These are phyloP conservation scores for Mucor plumbeus DNA, from an alignment of 371 early-diverging fungal genomes.

Conservation along the genomic window DNA sequence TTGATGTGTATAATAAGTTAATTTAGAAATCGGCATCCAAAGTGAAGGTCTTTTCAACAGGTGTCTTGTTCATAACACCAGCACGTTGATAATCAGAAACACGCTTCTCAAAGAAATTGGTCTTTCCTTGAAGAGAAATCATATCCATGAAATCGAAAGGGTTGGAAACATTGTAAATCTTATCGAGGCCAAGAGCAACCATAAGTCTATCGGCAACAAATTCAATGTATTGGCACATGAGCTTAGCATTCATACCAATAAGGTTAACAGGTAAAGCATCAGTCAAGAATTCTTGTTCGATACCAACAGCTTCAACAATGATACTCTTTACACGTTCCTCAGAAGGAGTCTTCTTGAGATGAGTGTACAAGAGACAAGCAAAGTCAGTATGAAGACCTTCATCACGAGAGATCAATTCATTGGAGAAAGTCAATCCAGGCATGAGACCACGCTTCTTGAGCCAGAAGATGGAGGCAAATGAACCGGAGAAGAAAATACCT, in stretches of 20 bases:
- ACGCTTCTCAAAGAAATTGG: constrained; percentile 99
- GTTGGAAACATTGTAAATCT: constrained; percentile 91
- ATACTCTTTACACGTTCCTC: constrained; percentile 76
- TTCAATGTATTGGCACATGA: constrained; percentile 99
- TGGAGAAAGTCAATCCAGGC: constrained; percentile 99
- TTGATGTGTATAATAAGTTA: constrained; percentile 1
- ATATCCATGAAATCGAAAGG: constrained; percentile 99
- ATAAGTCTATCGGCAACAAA: constrained; percentile 98
- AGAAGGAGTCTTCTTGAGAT: constrained; percentile 80
- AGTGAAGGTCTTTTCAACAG: constrained; percentile 77
- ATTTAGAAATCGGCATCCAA: constrained; percentile 85
- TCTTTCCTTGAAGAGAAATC: constrained; percentile 99
- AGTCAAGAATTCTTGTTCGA: constrained; percentile 96
- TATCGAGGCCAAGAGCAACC: constrained; percentile 90
- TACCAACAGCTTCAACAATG: constrained; percentile 92
- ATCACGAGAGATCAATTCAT: constrained; percentile 99
- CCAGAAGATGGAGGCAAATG: constrained; percentile 99
- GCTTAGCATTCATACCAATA: constrained; percentile 97
- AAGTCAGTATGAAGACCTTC: constrained; percentile 99
- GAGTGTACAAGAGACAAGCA: constrained; percentile 93
- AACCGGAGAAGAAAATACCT: constrained; percentile 99
- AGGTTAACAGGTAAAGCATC: constrained; percentile 96
- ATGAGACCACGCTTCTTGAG: constrained; percentile 99
- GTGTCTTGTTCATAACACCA: constrained; percentile 86
- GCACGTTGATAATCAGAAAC: constrained; percentile 99